Evolutionary conservation across 2,329 filamentous ascomycete species (phyloP).

Genomic region (Aspergillus sp.): DNA sequence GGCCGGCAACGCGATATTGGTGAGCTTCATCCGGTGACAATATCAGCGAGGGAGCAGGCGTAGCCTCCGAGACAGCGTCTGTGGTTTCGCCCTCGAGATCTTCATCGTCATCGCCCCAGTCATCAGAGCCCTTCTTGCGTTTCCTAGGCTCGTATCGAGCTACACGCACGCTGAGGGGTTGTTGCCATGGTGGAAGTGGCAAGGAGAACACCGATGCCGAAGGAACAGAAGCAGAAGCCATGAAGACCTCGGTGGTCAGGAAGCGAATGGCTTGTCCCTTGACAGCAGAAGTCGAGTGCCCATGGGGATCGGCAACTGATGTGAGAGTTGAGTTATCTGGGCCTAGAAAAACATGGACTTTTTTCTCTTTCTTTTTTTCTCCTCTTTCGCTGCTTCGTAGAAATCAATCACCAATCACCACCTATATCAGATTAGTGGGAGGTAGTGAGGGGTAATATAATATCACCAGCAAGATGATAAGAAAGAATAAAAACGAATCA

Average conservation of each 20-base stretch:
- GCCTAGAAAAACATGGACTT: neutral
- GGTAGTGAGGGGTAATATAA: no score
- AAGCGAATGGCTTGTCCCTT: conserved; percentile 4
- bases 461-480: no score
- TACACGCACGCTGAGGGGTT: conserved; percentile 29
- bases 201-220: conserved; percentile 33
- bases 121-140: conserved; percentile 24
- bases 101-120: conserved; percentile 20
- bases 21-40: conserved; percentile 37
- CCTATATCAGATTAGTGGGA: neutral
- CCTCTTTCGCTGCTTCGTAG: neutral
- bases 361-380: neutral
- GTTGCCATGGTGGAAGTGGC: conserved; percentile 33
- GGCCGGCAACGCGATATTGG: conserved; percentile 40
- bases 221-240: conserved; percentile 16
- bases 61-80: conserved; percentile 22
- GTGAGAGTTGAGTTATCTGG: no score
- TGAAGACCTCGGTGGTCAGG: conserved; percentile 2
- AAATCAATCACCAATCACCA: neutral
- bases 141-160: conserved; percentile 32
- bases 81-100: conserved; percentile 22
- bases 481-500: no score
- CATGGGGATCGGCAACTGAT: conserved; percentile 2
- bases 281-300: conserved; percentile 2
- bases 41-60: conserved; percentile 16